These are phyloP conservation scores for Trichoderma endophyticum DNA, from an alignment of 2,329 filamentous ascomycete genomes.

Conservation along the genomic window DNA sequence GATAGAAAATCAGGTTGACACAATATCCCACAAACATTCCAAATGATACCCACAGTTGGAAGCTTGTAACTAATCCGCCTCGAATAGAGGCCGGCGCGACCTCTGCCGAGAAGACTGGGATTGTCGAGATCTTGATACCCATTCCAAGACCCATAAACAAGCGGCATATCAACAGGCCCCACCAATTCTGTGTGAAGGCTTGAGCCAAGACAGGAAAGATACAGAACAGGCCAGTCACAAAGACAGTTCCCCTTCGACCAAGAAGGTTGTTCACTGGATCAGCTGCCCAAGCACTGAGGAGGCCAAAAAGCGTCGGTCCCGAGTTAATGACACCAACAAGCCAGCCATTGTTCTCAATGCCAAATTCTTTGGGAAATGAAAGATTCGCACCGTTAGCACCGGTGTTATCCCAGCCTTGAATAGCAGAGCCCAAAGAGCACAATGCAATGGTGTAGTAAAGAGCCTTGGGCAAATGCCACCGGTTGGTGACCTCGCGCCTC, in stretches of 20 bases:
- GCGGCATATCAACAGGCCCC: conserved; percentile 39
- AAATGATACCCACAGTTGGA: conserved; percentile 47
- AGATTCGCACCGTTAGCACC: conserved; percentile 41
- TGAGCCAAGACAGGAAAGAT: conserved; percentile 53
- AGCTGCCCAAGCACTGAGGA: conserved; percentile 28
- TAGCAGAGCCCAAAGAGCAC: conserved; percentile 31
- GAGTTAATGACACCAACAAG: conserved; percentile 58
- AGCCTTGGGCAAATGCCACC: conserved; percentile 28
- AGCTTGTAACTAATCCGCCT: conserved; percentile 49
- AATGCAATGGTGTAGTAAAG: conserved; percentile 31
- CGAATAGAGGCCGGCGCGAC: conserved; percentile 47
- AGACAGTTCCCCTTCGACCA: conserved; percentile 41
- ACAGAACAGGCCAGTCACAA: conserved; percentile 54
- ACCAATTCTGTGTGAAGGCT: conserved; percentile 51
- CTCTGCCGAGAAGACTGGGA: conserved; percentile 53
- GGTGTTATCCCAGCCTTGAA: conserved; percentile 46
- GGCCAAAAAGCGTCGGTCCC: conserved; percentile 23
- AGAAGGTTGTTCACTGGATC: conserved; percentile 38
- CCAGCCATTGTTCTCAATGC: conserved; percentile 41
- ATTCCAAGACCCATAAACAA: conserved; percentile 58
- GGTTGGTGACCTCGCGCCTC: conserved; percentile 27
- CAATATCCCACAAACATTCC: conserved; percentile 65
- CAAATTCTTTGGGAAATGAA: conserved; percentile 36
- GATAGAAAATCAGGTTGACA: conserved; percentile 61
- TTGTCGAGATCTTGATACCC: conserved; percentile 47